Conservation (phyloP, 371 early-diverging fungal species). For the Synchytrium microbalum region DNA sequence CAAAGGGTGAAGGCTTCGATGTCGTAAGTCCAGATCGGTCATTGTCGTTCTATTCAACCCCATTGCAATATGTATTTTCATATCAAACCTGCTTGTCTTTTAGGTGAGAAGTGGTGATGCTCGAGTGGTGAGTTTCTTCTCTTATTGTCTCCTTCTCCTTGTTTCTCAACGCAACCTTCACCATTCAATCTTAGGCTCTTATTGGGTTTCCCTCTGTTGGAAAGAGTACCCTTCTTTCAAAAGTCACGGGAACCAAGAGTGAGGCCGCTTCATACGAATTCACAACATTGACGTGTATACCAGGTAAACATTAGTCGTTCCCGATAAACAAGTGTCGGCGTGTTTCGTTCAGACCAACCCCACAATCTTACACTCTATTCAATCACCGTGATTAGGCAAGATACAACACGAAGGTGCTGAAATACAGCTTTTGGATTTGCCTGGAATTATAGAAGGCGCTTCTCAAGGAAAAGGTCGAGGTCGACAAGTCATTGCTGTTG, state of each 20-base stretch:
- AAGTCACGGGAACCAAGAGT: constrained; percentile 91
- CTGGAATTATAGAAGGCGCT: constrained; percentile 99
- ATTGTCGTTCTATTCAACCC: background rate
- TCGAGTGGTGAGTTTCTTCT: background rate
- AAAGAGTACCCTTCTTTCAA: constrained; percentile 94
- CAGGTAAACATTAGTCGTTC: constrained; percentile 15
- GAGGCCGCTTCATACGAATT: constrained; percentile 95
- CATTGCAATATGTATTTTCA: background rate
- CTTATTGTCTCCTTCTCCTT: too few relatives aligned
- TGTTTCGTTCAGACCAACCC: too few relatives aligned
- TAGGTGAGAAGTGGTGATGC: constrained; percentile 3
- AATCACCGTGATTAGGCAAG: constrained; percentile 97
- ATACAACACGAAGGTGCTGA: constrained; percentile 96
- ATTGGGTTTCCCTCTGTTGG: constrained; percentile 95
- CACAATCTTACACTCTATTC: too few relatives aligned
- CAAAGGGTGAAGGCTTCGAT: constrained; percentile 96
- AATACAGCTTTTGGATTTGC: constrained; percentile 86
- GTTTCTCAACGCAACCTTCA: too few relatives aligned
- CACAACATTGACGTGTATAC: constrained; percentile 95
- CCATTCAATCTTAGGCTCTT: too few relatives aligned
- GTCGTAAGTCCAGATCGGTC: constrained; percentile 83
- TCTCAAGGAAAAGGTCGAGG: constrained; percentile 99
- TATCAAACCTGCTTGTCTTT: background rate
- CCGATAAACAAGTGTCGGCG: too few relatives aligned
- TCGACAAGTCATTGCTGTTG: constrained; percentile 83